A percentile compares a stretch with the other conserved stretches of the same genome.
Evolutionary conservation across 345 rosid species (phyloP).

Genomic region (Eucalyptus curtisii): DNA sequence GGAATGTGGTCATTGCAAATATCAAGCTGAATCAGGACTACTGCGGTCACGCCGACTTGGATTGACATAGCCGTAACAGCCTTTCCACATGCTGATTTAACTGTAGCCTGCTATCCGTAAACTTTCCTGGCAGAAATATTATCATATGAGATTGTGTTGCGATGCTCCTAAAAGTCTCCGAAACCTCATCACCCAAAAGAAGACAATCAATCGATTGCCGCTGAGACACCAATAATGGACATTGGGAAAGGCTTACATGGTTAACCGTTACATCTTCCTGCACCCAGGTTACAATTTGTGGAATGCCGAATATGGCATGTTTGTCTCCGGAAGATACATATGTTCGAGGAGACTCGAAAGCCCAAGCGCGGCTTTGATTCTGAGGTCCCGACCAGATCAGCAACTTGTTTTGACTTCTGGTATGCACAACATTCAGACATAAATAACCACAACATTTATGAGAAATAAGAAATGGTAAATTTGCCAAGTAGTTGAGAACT

Average conservation of each 20-base stretch:
- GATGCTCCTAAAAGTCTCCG: not conserved
- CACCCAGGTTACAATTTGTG: not conserved
- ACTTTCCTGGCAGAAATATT: not conserved
- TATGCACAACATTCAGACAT: not conserved
- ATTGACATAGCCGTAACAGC: not conserved
- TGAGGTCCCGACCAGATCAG: not conserved
- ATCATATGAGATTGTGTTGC: not conserved
- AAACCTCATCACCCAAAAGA: not conserved
- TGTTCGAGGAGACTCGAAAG: not conserved
- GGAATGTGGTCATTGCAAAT: not conserved
- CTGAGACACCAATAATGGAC: not conserved
- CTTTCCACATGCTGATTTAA: not conserved
- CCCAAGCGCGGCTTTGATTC: not conserved
- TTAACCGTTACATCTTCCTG: not conserved
- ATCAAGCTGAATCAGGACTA: not conserved
- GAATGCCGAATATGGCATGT: not conserved
- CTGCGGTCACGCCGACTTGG: not conserved
- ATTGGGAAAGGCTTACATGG: not conserved
- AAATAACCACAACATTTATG: not conserved
- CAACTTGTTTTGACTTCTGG: not conserved
- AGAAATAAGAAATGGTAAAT: not conserved
- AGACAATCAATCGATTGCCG: not conserved
- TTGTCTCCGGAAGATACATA: not conserved
- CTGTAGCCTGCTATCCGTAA: not conserved
- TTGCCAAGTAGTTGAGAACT: not conserved